A percentile compares a stretch with the other conserved stretches of the same genome.
Conservation (phyloP, 2,329 filamentous ascomycete species). For the Fusarium euwallaceae region DNA sequence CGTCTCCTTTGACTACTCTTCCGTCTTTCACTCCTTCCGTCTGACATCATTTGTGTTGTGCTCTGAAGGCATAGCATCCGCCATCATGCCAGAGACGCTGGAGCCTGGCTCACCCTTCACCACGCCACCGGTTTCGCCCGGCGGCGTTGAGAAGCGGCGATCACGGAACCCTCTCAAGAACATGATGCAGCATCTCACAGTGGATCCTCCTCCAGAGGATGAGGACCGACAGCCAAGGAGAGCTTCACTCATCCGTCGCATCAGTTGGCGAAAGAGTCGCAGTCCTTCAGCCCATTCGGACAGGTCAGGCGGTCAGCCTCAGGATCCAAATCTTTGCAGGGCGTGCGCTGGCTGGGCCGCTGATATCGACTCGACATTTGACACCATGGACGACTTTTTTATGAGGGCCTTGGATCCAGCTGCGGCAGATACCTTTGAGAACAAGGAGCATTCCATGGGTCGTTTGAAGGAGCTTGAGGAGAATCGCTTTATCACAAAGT, state of each 20-base stretch:
- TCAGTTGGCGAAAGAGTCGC: constrained; percentile 54
- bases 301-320: constrained; percentile 42
- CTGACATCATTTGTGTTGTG: constrained; percentile 1
- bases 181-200: constrained; percentile 56
- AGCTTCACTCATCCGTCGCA: constrained; percentile 51
- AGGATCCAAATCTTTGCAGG: constrained; percentile 50
- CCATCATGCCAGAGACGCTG: constrained; percentile 49
- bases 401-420: constrained; percentile 45
- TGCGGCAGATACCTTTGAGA: constrained; percentile 50
- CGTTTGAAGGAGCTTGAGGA: constrained; percentile 49
- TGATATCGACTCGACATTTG: constrained; percentile 51
- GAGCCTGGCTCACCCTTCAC: constrained; percentile 43
- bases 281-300: constrained; percentile 54
- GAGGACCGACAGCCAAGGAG: constrained; percentile 46
- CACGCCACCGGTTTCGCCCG: constrained; percentile 41
- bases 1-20: constrained; percentile 26
- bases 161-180: constrained; percentile 53
- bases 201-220: constrained; percentile 49
- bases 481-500: constrained; percentile 51
- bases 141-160: constrained; percentile 48
- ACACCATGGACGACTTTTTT: constrained; percentile 50
- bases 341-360: constrained; percentile 50
- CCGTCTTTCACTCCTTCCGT: not conserved
- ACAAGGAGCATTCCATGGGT: constrained; percentile 48
- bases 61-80: not conserved